phyloP scores from a whole-genome alignment of 148 eudicot genomes.

The Silene uniflora region DNA sequence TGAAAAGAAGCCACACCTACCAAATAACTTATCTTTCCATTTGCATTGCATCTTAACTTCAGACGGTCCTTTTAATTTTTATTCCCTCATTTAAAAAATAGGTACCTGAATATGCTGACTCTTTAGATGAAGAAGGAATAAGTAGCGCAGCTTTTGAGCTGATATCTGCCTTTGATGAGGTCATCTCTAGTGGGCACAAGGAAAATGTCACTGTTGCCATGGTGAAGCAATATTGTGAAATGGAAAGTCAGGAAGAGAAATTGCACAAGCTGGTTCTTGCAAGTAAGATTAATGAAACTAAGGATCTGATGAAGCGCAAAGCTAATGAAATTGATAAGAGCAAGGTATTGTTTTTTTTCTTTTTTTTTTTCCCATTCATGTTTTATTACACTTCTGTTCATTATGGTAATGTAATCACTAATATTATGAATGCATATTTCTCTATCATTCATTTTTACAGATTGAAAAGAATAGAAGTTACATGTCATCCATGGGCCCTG shows the following conservation, averaged over 20 bases:
- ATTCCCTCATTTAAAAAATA: conserved; percentile 48
- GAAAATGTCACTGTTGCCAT: conserved; percentile 90
- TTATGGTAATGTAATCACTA: neutral
- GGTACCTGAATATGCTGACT: conserved; percentile 84
- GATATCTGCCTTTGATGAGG: conserved; percentile 93
- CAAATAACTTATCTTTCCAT: neutral
- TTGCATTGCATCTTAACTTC: conserved; percentile 3
- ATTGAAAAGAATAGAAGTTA: conserved; percentile 70
- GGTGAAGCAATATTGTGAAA: conserved; percentile 96
- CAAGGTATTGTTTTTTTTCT: conserved; percentile 46
- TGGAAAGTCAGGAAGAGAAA: conserved; percentile 99
- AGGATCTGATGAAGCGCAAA: conserved; percentile 95
- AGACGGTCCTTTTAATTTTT: conserved; percentile 11
- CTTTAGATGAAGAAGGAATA: conserved; percentile 93
- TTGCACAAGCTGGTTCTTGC: conserved; percentile 88
- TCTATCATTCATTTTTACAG: conserved; percentile 30
- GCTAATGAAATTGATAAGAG: conserved; percentile 95
- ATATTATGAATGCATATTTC: neutral
- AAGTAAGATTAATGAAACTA: conserved; percentile 91
- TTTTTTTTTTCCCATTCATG: neutral
- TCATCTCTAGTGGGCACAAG: conserved; percentile 90
- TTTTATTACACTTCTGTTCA: neutral
- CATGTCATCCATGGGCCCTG: conserved; percentile 76
- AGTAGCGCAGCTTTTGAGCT: conserved; percentile 85
- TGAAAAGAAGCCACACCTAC: neutral